Conservation (phyloP, 495 filamentous ascomycete genomes). For the Neurospora africana region DNA sequence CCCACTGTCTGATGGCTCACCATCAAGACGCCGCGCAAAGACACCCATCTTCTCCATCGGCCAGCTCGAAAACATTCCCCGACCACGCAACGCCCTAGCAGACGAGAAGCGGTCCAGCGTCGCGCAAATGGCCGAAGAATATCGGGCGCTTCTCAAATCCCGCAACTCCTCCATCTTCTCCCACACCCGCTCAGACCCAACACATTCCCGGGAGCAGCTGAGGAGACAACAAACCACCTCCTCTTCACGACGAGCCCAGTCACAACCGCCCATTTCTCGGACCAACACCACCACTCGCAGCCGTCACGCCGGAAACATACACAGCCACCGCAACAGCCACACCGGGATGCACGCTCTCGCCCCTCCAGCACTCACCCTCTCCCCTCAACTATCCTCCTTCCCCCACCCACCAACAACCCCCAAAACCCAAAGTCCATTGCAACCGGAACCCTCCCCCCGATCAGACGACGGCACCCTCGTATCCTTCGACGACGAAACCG, state of each 20-base stretch:
- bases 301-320: not conserved
- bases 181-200: constrained; percentile 16
- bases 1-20: constrained; percentile 1
- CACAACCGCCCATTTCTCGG: not conserved
- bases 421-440: not conserved
- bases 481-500: constrained; percentile 30
- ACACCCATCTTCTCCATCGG: constrained; percentile 33
- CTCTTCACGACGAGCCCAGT: not conserved
- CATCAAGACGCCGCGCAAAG: constrained; percentile 28
- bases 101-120: constrained; percentile 23
- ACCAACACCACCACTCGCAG: not conserved
- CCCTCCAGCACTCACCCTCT: not conserved
- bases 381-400: not conserved
- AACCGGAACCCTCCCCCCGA: constrained; percentile 15
- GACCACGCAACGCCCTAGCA: constrained; percentile 14
- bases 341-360: not conserved
- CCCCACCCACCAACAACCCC: constrained; percentile 8
- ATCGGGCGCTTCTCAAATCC: constrained; percentile 30
- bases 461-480: constrained; percentile 38
- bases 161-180: constrained; percentile 11
- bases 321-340: not conserved
- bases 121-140: constrained; percentile 37
- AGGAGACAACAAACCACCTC: not conserved
- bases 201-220: not conserved
- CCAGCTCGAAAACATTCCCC: constrained; percentile 24